Base-by-base conservation (phyloP, 1,284 basidiomycete species). In the Leucoagaricus sp. region DNA sequence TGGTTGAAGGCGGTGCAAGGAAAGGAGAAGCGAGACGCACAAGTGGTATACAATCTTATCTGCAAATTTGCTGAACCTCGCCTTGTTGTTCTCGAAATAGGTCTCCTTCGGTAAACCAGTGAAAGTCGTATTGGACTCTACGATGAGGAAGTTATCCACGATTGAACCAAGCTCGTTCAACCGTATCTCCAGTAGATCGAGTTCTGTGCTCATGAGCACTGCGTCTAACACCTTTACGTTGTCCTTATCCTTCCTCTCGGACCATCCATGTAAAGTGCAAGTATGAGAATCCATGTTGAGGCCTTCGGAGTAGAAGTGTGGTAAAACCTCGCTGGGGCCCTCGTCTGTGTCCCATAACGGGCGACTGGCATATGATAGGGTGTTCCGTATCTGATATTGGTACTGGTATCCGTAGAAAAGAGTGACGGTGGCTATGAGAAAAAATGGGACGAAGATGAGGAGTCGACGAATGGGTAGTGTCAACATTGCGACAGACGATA, bases 121-220 rank as follows among this genome's bases (percentile, higher is more conserved):
- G 65, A 86, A 86, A 5, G 84, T 86, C 33, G 75, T 74, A 64
- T 84, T 83, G 52, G 81, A 80, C 66, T 90, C 87, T 57, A 89
- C 72, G 61, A 91, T 80, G 65, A 89, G 77, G 68, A 89, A 88
- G 15, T 75, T 72, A 66, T 84, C 81, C 15, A 90, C 87, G 50
- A 83, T 75, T 3, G 75, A 68, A 57, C 80, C 78, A 57, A 88
- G 78, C 69, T 91, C 88, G 68, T 84, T 74, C 69, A 89, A 71
- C 4, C 88, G 77, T 54, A 89, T 80, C 67, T 90, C 86, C 49
- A 90, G 70, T 55, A 90, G 70, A 66, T 90, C 87, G 29, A 90
- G 71, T 69, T 90, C 87, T 58, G 80, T 84, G 68, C 79, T 82
- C 70, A 84, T 75, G 36, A 86, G 75, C 33, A 87, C 76, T 2